These are phyloP conservation scores for Cladosporium sp. DNA, from an alignment of 2,329 filamentous ascomycete species.

Conservation along the genomic window DNA sequence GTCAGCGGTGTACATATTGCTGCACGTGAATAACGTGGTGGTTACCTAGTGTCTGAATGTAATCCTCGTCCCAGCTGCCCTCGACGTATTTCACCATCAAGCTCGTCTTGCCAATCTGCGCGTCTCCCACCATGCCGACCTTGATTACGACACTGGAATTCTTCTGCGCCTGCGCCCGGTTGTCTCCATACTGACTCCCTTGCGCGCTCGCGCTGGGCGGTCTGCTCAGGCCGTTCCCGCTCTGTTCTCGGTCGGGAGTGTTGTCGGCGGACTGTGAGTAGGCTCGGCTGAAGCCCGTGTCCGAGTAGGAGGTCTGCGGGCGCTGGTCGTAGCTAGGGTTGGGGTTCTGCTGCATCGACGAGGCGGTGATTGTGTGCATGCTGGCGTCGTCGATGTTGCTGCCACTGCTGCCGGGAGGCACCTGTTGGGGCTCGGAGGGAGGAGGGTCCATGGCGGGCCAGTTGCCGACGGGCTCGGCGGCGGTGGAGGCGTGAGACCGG, in stretches of 20 bases:
- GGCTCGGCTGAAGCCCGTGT: conserved; percentile 41
- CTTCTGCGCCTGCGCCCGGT: conserved; percentile 36
- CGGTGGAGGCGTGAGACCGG: conserved; percentile 1
- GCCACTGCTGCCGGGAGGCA: background rate
- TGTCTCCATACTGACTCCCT: conserved; percentile 25
- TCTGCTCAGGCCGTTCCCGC: conserved; percentile 27
- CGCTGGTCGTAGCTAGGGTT: conserved; percentile 37
- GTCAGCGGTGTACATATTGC: background rate
- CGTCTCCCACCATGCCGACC: conserved; percentile 98
- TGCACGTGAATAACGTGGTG: background rate
- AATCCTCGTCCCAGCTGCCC: conserved; percentile 98
- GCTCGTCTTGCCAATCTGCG: conserved; percentile 97
- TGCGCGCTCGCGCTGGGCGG: conserved; percentile 25
- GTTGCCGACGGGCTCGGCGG: background rate
- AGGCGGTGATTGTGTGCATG: conserved; percentile 43
- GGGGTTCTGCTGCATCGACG: conserved; percentile 28
- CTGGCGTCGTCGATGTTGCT: conserved; percentile 40
- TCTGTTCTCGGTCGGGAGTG: conserved; percentile 34
- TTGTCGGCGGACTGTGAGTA: conserved; percentile 40
- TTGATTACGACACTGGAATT: conserved; percentile 84
- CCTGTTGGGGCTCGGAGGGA: background rate
- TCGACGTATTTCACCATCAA: conserved; percentile 99
- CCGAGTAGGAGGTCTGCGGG: conserved; percentile 50
- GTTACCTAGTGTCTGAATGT: conserved; percentile 89
- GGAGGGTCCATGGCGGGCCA: conserved; percentile 3